These are phyloP conservation scores for Psilocybe cyanescens DNA, from an alignment of 768 basidiomycete genomes.

Conservation along the genomic window DNA sequence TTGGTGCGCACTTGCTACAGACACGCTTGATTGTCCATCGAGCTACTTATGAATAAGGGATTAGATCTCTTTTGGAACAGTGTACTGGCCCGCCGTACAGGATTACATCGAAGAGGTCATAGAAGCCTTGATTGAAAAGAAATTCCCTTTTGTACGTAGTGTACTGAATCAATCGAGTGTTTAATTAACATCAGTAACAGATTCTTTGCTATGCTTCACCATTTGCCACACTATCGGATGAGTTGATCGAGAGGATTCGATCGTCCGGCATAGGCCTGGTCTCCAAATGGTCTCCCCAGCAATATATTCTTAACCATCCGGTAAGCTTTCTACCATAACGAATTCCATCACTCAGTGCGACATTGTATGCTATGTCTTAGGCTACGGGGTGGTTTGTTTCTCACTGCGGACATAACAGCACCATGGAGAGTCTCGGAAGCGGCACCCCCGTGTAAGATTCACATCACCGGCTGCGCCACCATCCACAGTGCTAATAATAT, in stretches of 20 bases:
- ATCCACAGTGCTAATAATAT: neutral
- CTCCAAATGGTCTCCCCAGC: constrained; percentile 7
- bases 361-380: neutral
- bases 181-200: neutral
- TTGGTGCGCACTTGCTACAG: constrained; percentile 1
- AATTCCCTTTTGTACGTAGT: constrained; percentile 7
- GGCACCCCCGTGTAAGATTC: constrained; percentile 11
- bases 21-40: neutral
- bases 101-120: constrained; percentile 6
- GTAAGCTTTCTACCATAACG: neutral
- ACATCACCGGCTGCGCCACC: too few relatives aligned
- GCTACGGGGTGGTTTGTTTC: constrained; percentile 12
- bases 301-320: constrained; percentile 12
- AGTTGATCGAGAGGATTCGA: neutral
- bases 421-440: constrained; percentile 9
- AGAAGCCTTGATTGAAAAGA: constrained; percentile 1
- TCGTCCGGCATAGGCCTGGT: constrained; percentile 5
- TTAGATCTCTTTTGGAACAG: constrained; percentile 6
- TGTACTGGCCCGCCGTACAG: neutral
- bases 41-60: neutral
- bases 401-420: constrained; percentile 14
- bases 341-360: too few relatives aligned
- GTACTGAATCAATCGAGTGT: neutral
- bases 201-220: constrained; percentile 12
- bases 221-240: constrained; percentile 5